Base-by-base conservation (phyloP, 1,284 basidiomycete genomes). In the Schizophyllum commune region DNA sequence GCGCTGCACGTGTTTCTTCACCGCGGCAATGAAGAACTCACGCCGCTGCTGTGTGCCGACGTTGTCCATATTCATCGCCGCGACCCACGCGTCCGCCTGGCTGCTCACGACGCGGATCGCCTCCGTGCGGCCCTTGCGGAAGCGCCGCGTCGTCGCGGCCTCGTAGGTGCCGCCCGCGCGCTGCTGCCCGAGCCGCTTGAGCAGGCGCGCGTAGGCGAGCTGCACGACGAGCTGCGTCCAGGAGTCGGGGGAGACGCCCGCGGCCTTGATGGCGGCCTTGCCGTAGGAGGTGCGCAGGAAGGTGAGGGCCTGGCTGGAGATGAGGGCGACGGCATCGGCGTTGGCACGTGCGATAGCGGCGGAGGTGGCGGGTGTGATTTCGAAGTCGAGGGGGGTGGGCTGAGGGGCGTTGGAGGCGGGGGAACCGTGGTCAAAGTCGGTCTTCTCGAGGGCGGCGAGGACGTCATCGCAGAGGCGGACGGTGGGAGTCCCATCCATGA, bases 161-260 rank as follows among this genome's bases (percentile, higher is more conserved):
- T 96, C 94, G 72, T 96, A 96, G 20, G 94, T 94, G 3, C 82
- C 89, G 6, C 87, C 80, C 61, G 71, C 73, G 66, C 79, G 72
- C 67, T 74, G 74, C 55, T 74, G 68, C 2, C 68, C 67, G 27
- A 32, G 13, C 17, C 32, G 22, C 17, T 78, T 77, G 47, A 87
- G 74, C 58, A 94, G 78, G 7, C 92, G 82, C 64, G 78, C 83
- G 71, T 93, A 94, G 5, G 93, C 94, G 56, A 96, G 77, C 73
- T 96, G 94, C 62, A 96, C 80, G 65, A 91, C 75, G 84, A 96
- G 88, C 76, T 96, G 94, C 32, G 89, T 85, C 92, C 93, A 96
- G n/a, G 89, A 90, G 70, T 96, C 94, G 1, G 94, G 94, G 20
- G 89, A 90, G 22, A 91, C 85, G 56, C 89, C 87, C 69, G 91